These are phyloP conservation scores for Aspergillaceae sp. DNA, from an alignment of 2,329 filamentous ascomycete genomes.

Conservation along the genomic window DNA sequence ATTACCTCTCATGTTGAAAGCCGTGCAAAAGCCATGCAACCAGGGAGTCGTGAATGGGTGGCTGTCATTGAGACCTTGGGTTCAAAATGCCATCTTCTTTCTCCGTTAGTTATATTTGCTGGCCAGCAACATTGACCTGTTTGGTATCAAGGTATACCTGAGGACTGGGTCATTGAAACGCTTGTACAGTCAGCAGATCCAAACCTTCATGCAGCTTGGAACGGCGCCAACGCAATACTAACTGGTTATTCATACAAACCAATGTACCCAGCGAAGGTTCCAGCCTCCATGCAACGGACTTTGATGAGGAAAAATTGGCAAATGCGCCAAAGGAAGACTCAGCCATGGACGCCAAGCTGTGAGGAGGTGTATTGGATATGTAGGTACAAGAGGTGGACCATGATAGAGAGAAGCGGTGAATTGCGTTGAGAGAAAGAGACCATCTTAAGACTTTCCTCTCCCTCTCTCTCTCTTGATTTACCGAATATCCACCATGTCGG, in stretches of 20 bases:
- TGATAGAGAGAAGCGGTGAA: neutral
- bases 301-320: neutral
- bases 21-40: constrained; percentile 5
- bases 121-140: constrained; percentile 2
- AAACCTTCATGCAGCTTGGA: neutral
- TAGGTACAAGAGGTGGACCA: neutral
- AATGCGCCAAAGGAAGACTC: neutral
- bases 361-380: neutral
- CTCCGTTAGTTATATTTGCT: constrained; percentile 6
- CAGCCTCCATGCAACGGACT: neutral
- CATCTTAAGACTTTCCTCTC: no score
- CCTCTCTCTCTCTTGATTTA: no score
- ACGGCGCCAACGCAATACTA: neutral
- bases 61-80: constrained; percentile 6
- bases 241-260: no score
- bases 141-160: constrained; percentile 3
- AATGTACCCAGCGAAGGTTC: no score
- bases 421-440: neutral
- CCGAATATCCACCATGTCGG: no score
- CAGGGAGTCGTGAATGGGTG: constrained; percentile 9
- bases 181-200: constrained; percentile 1
- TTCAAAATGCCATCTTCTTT: constrained; percentile 1
- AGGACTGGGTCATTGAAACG: constrained; percentile 1
- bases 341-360: neutral
- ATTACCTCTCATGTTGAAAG: constrained; percentile 4